Evolutionary conservation across 805 yeast species (phyloP).

Genomic region (Saccharomyces mikatae): DNA sequence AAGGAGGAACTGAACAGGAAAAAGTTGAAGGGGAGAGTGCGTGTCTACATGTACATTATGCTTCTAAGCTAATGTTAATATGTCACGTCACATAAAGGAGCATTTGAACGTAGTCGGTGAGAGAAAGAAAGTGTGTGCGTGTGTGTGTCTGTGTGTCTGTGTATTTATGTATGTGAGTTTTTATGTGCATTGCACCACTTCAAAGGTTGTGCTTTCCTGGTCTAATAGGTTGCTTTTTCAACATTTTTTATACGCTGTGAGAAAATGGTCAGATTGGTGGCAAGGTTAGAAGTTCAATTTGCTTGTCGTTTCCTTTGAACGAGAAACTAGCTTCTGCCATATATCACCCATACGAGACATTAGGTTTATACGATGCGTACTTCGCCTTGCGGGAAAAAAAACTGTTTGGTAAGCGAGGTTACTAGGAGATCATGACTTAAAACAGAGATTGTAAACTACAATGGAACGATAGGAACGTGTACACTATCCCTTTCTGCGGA

Average conservation of each 20-base stretch:
- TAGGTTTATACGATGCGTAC: background rate
- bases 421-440: background rate
- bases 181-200: background rate
- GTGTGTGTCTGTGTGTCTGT: too few species aligned
- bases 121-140: background rate
- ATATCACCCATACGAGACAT: background rate
- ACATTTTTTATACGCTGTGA: background rate
- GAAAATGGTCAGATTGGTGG: background rate
- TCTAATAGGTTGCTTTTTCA: background rate
- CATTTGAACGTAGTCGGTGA: background rate
- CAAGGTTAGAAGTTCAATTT: background rate
- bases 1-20: background rate
- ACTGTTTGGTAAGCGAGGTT: background rate
- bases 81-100: background rate
- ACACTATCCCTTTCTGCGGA: background rate
- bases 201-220: background rate
- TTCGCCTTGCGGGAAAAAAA: background rate
- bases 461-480: background rate
- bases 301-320: background rate
- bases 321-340: background rate
- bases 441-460: background rate
- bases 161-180: too few species aligned
- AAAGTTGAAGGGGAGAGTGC: background rate
- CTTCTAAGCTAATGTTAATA: background rate
- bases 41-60: background rate